phyloP scores from a whole-genome alignment of 1,284 basidiomycete genomes.

The Leccinum fallax region DNA sequence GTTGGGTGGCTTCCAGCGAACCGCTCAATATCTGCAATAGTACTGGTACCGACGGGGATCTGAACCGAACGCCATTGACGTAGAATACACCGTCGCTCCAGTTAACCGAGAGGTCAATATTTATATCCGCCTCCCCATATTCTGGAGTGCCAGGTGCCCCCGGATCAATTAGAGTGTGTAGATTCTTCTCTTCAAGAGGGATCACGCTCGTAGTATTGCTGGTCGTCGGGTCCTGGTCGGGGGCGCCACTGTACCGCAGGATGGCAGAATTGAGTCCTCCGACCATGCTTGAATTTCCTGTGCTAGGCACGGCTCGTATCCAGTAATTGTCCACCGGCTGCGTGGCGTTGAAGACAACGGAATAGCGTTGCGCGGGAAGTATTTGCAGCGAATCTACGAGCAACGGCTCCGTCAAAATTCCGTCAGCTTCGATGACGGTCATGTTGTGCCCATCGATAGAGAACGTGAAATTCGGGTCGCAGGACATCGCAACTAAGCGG shows the following conservation, averaged over 20 bases:
- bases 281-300: slow-evolving; percentile 23
- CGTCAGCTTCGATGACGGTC: slow-evolving; percentile 46
- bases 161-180: slow-evolving; percentile 39
- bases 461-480: slow-evolving; percentile 41
- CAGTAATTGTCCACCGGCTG: slow-evolving; percentile 41
- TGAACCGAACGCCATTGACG: slow-evolving; percentile 27
- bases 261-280: slow-evolving; percentile 53
- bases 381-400: slow-evolving; percentile 35
- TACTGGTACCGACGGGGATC: slow-evolving; percentile 36
- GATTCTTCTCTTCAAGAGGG: slow-evolving; percentile 34
- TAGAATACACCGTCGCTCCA: slow-evolving; percentile 20
- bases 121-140: slow-evolving; percentile 30
- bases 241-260: slow-evolving; percentile 52
- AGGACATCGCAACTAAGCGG: slow-evolving; percentile 43
- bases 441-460: slow-evolving; percentile 44
- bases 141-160: slow-evolving; percentile 35
- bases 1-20: slow-evolving; percentile 24
- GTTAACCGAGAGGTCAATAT: slow-evolving; percentile 20
- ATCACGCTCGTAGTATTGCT: slow-evolving; percentile 25
- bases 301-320: slow-evolving; percentile 35
- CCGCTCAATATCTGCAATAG: slow-evolving; percentile 43
- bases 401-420: slow-evolving; percentile 34
- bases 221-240: slow-evolving; percentile 43
- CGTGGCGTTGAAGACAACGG: slow-evolving; percentile 39
- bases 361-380: slow-evolving; percentile 42